Conservation (phyloP, 768 basidiomycete genomes). For the Tricholoma furcatifolium region DNA sequence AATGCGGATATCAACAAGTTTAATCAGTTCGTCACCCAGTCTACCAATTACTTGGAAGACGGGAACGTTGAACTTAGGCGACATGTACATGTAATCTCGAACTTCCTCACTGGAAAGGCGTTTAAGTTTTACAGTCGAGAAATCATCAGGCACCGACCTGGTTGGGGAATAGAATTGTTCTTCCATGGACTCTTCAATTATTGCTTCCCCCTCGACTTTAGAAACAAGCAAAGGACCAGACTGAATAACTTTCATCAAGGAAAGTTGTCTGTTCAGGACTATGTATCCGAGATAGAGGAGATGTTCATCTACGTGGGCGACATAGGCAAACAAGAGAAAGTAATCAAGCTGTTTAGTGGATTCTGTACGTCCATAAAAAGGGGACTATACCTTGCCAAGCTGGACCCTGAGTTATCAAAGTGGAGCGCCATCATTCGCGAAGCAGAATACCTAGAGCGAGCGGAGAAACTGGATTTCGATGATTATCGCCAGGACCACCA, state of each 20-base stretch:
- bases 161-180: slow-evolving; percentile 1
- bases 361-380: slow-evolving; percentile 24
- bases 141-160: too few species aligned
- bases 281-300: slow-evolving; percentile 27
- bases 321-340: slow-evolving; percentile 21
- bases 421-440: slow-evolving; percentile 24
- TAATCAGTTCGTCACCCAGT: slow-evolving; percentile 17
- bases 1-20: slow-evolving; percentile 5
- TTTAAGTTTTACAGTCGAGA: too few species aligned
- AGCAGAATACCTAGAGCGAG: slow-evolving; percentile 27
- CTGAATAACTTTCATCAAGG: slow-evolving; percentile 22
- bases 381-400: slow-evolving; percentile 23
- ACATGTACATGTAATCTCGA: background rate
- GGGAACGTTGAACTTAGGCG: background rate
- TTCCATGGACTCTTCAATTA: slow-evolving; percentile 7
- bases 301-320: slow-evolving; percentile 28
- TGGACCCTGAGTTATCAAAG: slow-evolving; percentile 22
- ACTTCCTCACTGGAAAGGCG: background rate
- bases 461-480: background rate
- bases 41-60: slow-evolving; percentile 11
- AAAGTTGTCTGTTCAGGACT: slow-evolving; percentile 23
- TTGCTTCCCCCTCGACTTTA: slow-evolving; percentile 17
- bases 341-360: slow-evolving; percentile 34
- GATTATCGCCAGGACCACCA: background rate
- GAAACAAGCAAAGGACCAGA: slow-evolving; percentile 21